Base-by-base conservation (phyloP, 2,329 filamentous ascomycete species). In the Fusarium caatingaense region DNA sequence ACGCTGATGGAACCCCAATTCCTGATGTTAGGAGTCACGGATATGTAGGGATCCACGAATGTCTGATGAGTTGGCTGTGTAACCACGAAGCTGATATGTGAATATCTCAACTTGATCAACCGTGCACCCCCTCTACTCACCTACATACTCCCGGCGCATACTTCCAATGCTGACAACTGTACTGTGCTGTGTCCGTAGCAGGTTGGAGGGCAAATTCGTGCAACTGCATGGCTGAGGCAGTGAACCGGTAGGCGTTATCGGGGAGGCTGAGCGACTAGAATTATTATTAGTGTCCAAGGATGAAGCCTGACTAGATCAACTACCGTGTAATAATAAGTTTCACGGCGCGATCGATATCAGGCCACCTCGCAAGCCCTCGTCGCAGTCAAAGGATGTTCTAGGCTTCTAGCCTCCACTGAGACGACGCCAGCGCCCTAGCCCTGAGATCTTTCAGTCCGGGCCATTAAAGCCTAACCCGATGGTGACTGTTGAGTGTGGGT, bases 51-150 rank as follows among this genome's bases (percentile, higher is more conserved):
- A 56, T 55, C 63, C 51, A 60, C 53, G 51, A 55, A 60, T 68
- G 63, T 68, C 58, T 73, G 72, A 64, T 75, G 72, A 74, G 72
- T 51, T 75, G 71, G 72, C 71, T 50, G 72, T 75, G 72, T 69
- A 63, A 74, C 72, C 56, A 56, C 42, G 51, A 60, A 66, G 48
- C 65, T 63, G 59, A 63, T 67, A 45, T 58, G 56, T 53, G 32
- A 28, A 40, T 62, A 66, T 56, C 64, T 60, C 61, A 56, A 69
- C 44, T 37, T 49, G 25, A 50, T 56, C 44, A 50, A 30, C 25
- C 12, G 21, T 27, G 41, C 60, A 62, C 57, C 47, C 47, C 44
- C 37, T 37, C 48, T 66, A 54, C 49, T 60, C 50, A 50, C 46
- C 50, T n/a, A 37, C 34, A 37, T 32, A 18, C 27, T 28, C 23